Evolutionary conservation across 2,329 filamentous ascomycete species (phyloP), one percentile per base, ranked within the genome.

Genomic region (Aspergillus versicolor): DNA sequence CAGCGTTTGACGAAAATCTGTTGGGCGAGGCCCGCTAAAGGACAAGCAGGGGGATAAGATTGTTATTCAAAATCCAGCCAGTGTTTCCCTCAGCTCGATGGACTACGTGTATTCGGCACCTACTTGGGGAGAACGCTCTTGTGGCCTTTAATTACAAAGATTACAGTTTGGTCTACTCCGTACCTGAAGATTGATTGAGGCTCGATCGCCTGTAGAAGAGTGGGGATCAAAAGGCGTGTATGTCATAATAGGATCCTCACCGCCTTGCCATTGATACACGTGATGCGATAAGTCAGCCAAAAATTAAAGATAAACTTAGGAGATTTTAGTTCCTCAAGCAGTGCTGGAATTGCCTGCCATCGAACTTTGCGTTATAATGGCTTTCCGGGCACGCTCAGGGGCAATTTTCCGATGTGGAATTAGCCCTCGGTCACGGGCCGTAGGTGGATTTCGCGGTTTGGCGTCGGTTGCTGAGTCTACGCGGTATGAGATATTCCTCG

Each of bases 381-480:
- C 72, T 57, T 71, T 74, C 61, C 67, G 73, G 60, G 63, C 64
- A 59, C 63, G 70, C 52, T 65, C 68, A n/a, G 59, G 62, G 43
- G 56, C 65, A 52, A 47, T 73, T 38, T 50, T 69, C 40, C 68
- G 67, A 51, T 67, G 68, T 66, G 60, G 67, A 34, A 52, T 64
- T 49, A 59, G 58, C 45, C 52, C 65, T 48, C 66, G 69, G 44
- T 63, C 59, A 37, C 52, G 65, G 27, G 58, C 59, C 5, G 17
- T 61, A 17, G 57, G 60, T 12, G 64, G 57, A 17, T 37, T 56
- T 49, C 74, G 75, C 34, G 67, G 65, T 5, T 66, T 78, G 49
- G 75, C 76, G 24, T 77, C 75, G 3, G 73, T 77, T 45, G 70
- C 70, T 21, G 69, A 75, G 40, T 63, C 65, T 56, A 56, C 70